Conservation (phyloP, 1,139 yeast species). For the Nadsonia starkeyi-henricii region DNA sequence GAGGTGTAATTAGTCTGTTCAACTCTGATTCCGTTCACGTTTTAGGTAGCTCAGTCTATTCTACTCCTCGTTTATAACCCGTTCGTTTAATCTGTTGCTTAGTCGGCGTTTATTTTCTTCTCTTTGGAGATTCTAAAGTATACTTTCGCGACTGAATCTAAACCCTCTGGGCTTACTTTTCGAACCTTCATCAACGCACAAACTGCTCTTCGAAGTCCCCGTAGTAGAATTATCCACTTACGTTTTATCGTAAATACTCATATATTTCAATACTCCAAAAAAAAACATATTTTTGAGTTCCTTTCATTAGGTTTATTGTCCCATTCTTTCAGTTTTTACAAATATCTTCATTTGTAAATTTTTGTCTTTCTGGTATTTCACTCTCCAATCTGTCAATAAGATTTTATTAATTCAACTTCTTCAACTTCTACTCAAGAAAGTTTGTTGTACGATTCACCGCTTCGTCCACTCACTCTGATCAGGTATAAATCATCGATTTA, state of each 20-base stretch:
- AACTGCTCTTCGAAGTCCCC: constrained; percentile 65
- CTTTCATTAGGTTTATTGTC: neutral
- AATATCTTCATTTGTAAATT: neutral
- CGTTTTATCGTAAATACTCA: neutral
- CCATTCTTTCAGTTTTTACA: neutral
- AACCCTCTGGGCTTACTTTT: neutral
- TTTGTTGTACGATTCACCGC: neutral
- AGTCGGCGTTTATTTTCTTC: neutral
- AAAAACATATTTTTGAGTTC: neutral
- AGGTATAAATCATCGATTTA: neutral
- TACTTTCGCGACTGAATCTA: neutral
- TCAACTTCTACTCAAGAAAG: neutral
- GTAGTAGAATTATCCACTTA: constrained; percentile 10
- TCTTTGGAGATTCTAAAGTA: neutral
- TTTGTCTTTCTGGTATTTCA: neutral
- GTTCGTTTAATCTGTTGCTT: neutral
- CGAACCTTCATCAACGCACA: constrained; percentile 83
- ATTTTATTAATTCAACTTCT: neutral
- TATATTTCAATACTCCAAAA: neutral
- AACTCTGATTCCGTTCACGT: neutral
- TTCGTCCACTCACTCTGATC: neutral
- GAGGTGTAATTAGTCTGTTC: neutral
- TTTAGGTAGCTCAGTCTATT: neutral
- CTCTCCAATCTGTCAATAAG: neutral
- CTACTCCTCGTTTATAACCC: neutral